phyloP scores from a whole-genome alignment of 2,329 filamentous ascomycete genomes.

The Paradendryphiella salina region DNA sequence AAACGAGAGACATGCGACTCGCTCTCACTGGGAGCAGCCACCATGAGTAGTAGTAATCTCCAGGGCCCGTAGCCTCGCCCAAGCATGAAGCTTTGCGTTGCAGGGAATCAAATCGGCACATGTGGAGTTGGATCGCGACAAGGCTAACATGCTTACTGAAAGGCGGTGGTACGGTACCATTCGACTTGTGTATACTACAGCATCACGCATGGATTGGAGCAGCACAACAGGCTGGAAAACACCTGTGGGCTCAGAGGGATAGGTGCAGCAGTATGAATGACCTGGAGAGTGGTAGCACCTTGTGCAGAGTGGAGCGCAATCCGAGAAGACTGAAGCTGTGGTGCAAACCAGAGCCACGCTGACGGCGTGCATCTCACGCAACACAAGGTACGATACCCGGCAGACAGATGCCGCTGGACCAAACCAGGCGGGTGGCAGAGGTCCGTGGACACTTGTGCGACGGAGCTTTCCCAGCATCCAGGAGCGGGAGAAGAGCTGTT shows the following conservation, averaged over 20 bases:
- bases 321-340: slow-evolving; percentile 28
- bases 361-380: slow-evolving; percentile 31
- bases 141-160: no score
- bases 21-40: slow-evolving; percentile 1
- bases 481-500: slow-evolving; percentile 28
- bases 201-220: slow-evolving; percentile 23
- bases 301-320: slow-evolving; percentile 29
- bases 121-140: no score
- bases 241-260: slow-evolving; percentile 13
- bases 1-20: slow-evolving; percentile 25
- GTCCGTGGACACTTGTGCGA: slow-evolving; percentile 27
- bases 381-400: slow-evolving; percentile 34
- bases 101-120: no score
- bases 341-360: slow-evolving; percentile 36
- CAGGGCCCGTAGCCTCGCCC: background rate
- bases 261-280: no score
- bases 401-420: slow-evolving; percentile 40
- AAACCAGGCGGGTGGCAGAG: slow-evolving; percentile 42
- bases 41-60: background rate
- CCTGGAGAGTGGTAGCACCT: no score
- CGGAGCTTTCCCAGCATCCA: slow-evolving; percentile 32
- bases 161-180: slow-evolving; percentile 35
- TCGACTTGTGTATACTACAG: slow-evolving; percentile 28
- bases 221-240: slow-evolving; percentile 20
- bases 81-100: no score